A percentile compares a stretch with the other conserved stretches of the same genome.
phyloP scores from a whole-genome alignment of 139 green algal genomes.

The Chlamydomonas asymmetrica region DNA sequence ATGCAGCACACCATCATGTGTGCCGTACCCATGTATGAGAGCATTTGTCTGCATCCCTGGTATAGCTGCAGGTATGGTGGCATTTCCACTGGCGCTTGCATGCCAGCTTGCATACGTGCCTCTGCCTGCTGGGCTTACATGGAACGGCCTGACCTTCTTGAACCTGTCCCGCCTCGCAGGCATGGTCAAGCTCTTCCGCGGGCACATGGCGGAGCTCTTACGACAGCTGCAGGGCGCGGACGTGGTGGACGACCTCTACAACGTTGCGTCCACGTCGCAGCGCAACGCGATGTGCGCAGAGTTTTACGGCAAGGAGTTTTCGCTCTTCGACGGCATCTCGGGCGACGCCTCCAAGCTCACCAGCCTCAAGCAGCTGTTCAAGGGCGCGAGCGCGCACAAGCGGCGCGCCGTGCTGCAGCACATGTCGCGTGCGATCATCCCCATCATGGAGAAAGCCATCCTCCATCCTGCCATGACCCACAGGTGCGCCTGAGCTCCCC shows the following conservation, averaged over 20 bases:
- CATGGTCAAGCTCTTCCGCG: constrained; percentile 67
- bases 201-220: constrained; percentile 75
- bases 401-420: constrained; percentile 62
- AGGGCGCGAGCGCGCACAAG: constrained; percentile 44
- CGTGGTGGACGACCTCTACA: constrained; percentile 84
- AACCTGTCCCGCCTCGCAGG: constrained; percentile 36
- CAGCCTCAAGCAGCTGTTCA: constrained; percentile 62
- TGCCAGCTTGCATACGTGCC: too few relatives aligned
- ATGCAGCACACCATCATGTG: too few relatives aligned
- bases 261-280: constrained; percentile 41
- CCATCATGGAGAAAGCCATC: constrained; percentile 88
- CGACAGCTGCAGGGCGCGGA: constrained; percentile 79
- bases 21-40: too few relatives aligned
- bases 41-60: too few relatives aligned
- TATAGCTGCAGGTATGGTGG: too few relatives aligned
- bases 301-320: constrained; percentile 80
- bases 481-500: constrained; percentile 56
- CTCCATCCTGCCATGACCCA: constrained; percentile 81
- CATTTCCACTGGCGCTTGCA: too few relatives aligned
- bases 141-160: background rate
- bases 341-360: constrained; percentile 35
- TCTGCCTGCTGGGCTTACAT: too few relatives aligned
- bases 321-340: constrained; percentile 64
- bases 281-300: constrained; percentile 75
- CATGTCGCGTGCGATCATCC: constrained; percentile 53